Conservation (phyloP, 1,139 yeast genomes). For the Debaryomyces udenii region DNA sequence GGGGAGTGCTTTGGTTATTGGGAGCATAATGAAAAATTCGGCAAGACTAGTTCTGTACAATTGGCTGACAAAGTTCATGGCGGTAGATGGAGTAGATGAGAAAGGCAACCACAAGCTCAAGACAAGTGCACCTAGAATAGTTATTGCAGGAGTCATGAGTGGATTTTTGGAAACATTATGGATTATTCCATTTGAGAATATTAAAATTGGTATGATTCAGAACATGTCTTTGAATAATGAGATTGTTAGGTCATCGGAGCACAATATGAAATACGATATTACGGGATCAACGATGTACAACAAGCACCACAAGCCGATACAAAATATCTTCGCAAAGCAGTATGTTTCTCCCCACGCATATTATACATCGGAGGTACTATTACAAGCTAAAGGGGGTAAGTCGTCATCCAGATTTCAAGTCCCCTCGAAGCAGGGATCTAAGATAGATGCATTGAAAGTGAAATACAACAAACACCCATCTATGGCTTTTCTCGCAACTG, state of each 20-base stretch:
- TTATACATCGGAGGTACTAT: slow-evolving; percentile 38
- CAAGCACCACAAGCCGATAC: slow-evolving; percentile 31
- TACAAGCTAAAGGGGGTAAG: slow-evolving; percentile 31
- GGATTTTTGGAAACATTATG: slow-evolving; percentile 80
- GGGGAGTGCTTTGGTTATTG: slow-evolving; percentile 76
- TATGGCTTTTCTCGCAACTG: slow-evolving; percentile 52
- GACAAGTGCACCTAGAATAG: slow-evolving; percentile 70
- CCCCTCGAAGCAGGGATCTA: slow-evolving; percentile 18
- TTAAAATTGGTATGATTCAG: slow-evolving; percentile 86
- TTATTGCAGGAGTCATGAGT: slow-evolving; percentile 84
- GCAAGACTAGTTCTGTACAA: slow-evolving; percentile 77
- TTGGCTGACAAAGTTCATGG: slow-evolving; percentile 76
- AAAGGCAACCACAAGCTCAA: slow-evolving; percentile 39
- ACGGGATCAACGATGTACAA: slow-evolving; percentile 26
- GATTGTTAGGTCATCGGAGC: slow-evolving; percentile 24
- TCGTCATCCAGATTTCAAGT: slow-evolving; percentile 27
- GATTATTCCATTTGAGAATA: slow-evolving; percentile 89
- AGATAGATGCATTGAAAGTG: slow-evolving; percentile 31
- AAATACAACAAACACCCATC: slow-evolving; percentile 59
- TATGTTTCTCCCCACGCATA: slow-evolving; percentile 51
- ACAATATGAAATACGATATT: slow-evolving; percentile 27
- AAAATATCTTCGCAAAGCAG: slow-evolving; percentile 34
- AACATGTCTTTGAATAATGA: slow-evolving; percentile 49
- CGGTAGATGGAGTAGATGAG: slow-evolving; percentile 45
- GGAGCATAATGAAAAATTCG: slow-evolving; percentile 71